Base-by-base conservation (phyloP, 768 basidiomycete genomes). In the Termitomyces sp. region DNA sequence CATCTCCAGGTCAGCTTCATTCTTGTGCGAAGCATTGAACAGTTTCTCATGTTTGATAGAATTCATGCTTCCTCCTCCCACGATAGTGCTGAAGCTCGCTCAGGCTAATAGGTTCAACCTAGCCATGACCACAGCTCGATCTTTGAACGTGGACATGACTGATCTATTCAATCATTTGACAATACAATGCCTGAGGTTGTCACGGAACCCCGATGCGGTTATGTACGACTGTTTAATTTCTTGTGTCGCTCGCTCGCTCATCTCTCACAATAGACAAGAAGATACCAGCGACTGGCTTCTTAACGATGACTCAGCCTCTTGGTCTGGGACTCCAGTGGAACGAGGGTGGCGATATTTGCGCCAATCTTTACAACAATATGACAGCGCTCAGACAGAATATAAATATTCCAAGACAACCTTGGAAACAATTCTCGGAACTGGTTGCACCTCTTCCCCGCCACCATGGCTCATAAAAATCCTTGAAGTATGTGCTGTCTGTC, bases 321-420 rank as follows among this genome's bases (percentile, higher is more conserved):
- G 96, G 87, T 80, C 88, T 19, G 95, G 95, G 4, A 81, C 88
- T 6, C 75, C 85, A 17, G 80, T 85, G 37, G 87, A 91, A 61
- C 82, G 89, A 59, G 93, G 86, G 5, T 94, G 94, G 91, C 81
- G 89, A 65, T 94, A 94, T 68, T 79, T 99, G 45, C 88, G 92
- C 60, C 78, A 85, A 61, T 81, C 86, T 19, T 75, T 98, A 59
- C 82, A 86, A 55, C 83, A 86, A 48, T 82, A 97, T 63, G 96
- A 99, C 66, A 76, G 75, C 11, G 64, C 74, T 19, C 80, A 83
- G 51, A 90, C 83, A 14, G 85, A 92, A 66, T 86, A 80, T 71
- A 78, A 78, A 56, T 96, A 97, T 68, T 80, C 81, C 48, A 90
- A 91, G 64, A 80, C 83, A 23, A 81, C 84, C 14, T 73, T 94